A percentile compares a stretch with the other conserved stretches of the same genome.
These are phyloP conservation scores for Boletellus sp. DNA, from an alignment of 1,284 basidiomycete genomes.

Conservation along the genomic window DNA sequence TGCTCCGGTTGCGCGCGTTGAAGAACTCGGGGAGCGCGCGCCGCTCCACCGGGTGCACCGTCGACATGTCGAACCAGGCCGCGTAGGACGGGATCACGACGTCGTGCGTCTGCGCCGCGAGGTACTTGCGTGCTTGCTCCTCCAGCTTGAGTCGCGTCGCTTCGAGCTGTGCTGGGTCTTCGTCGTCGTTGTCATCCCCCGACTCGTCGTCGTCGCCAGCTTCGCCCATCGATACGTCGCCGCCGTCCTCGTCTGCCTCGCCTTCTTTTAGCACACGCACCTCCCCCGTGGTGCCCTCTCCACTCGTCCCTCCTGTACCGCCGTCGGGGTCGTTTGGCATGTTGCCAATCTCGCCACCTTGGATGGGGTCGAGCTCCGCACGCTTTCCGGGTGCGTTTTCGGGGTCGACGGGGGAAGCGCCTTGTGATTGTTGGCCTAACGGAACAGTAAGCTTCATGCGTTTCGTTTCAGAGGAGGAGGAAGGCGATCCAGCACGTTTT, in stretches of 20 bases:
- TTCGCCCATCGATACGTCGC: slow-evolving; percentile 73
- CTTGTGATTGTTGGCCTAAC: slow-evolving; percentile 50
- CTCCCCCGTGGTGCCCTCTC: slow-evolving; percentile 39
- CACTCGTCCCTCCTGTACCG: slow-evolving; percentile 37
- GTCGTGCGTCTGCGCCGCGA: slow-evolving; percentile 95
- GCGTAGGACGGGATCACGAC: slow-evolving; percentile 97
- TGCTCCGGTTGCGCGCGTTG: slow-evolving; percentile 91
- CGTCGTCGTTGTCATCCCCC: slow-evolving; percentile 63
- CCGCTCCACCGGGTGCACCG: slow-evolving; percentile 90
- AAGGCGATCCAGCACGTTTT: slow-evolving; percentile 68
- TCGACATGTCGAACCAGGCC: slow-evolving; percentile 96
- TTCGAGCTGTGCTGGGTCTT: slow-evolving; percentile 78
- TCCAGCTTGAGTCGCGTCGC: slow-evolving; percentile 76
- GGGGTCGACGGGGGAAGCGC: slow-evolving; percentile 63
- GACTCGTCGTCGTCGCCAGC: slow-evolving; percentile 61
- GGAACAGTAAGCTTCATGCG: slow-evolving; percentile 62
- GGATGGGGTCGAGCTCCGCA: slow-evolving; percentile 71
- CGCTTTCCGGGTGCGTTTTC: slow-evolving; percentile 74
- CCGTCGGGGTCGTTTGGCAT: slow-evolving; percentile 48
- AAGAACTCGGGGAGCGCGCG: slow-evolving; percentile 98
- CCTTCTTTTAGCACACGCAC: slow-evolving; percentile 56
- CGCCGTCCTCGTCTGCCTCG: slow-evolving; percentile 61
- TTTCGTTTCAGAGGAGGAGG: slow-evolving; percentile 58
- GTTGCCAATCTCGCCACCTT: slow-evolving; percentile 68
- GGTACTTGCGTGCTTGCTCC: slow-evolving; percentile 88